These are phyloP conservation scores for Priceomyces carsonii DNA, from an alignment of 805 yeast genomes.

Conservation along the genomic window DNA sequence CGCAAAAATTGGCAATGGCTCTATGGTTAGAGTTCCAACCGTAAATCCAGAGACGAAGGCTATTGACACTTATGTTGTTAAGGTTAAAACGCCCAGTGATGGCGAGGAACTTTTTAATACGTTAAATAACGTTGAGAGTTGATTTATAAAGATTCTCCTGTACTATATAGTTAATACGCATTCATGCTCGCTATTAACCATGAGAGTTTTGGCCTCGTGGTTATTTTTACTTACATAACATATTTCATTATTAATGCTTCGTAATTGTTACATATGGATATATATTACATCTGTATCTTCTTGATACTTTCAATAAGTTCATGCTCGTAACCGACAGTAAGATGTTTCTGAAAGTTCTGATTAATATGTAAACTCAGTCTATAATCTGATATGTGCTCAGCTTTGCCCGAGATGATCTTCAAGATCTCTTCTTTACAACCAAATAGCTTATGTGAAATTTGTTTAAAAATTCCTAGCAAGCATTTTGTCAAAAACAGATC, in stretches of 20 bases:
- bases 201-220: no score
- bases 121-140: conserved; percentile 30
- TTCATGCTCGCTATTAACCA: no score
- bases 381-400: conserved; percentile 5
- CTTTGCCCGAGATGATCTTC: conserved; percentile 23
- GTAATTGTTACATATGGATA: no score
- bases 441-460: conserved; percentile 48
- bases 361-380: neutral
- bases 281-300: conserved; percentile 5
- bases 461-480: conserved; percentile 51
- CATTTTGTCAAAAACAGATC: conserved; percentile 55
- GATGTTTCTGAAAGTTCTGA: conserved; percentile 22
- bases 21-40: conserved; percentile 65
- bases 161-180: no score
- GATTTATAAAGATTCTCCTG: no score
- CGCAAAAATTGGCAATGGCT: conserved; percentile 62
- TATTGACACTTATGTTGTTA: conserved; percentile 67
- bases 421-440: conserved; percentile 52
- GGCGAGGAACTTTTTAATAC: conserved; percentile 51
- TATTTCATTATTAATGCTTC: no score
- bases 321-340: conserved; percentile 51
- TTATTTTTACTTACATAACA: no score
- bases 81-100: conserved; percentile 76
- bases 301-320: conserved; percentile 48
- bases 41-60: conserved; percentile 52